These are phyloP conservation scores for Tillandsia leiboldiana DNA, from an alignment of 176 grass and related monocot species.

Conservation along the genomic window DNA sequence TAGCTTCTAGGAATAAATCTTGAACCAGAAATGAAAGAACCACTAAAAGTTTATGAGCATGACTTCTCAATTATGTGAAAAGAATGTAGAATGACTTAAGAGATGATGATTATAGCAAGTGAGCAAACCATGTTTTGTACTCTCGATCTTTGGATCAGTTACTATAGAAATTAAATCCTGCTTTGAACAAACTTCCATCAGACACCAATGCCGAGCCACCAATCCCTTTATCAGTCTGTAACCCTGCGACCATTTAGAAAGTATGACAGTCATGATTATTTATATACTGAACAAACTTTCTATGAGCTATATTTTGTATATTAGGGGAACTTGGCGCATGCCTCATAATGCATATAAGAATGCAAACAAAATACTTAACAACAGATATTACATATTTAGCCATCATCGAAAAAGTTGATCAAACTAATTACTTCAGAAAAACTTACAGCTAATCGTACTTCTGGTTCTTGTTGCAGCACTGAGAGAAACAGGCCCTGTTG, in stretches of 20 bases:
- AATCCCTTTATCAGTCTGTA: slow-evolving; percentile 67
- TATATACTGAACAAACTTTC: slow-evolving; percentile 5
- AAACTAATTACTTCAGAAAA: slow-evolving; percentile 11
- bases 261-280: not conserved
- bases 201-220: slow-evolving; percentile 61
- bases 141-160: slow-evolving; percentile 60
- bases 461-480: slow-evolving; percentile 60
- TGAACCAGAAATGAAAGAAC: not conserved
- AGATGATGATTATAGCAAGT: too few species aligned
- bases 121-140: slow-evolving; percentile 55
- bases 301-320: not conserved
- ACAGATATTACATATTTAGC: too few species aligned
- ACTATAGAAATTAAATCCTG: slow-evolving; percentile 58
- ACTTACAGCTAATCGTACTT: slow-evolving; percentile 79
- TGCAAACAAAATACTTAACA: too few species aligned
- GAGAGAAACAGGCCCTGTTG: slow-evolving; percentile 73
- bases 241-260: slow-evolving; percentile 33
- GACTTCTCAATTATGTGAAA: too few species aligned
- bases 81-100: too few species aligned
- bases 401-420: slow-evolving; percentile 10
- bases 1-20: not conserved
- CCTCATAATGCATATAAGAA: too few species aligned
- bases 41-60: too few species aligned
- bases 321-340: too few species aligned
- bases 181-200: slow-evolving; percentile 72